Evolutionary conservation across 2,329 filamentous ascomycete genomes (phyloP), one percentile per base, ranked within the genome.

Genomic region (Diaporthe sp.): DNA sequence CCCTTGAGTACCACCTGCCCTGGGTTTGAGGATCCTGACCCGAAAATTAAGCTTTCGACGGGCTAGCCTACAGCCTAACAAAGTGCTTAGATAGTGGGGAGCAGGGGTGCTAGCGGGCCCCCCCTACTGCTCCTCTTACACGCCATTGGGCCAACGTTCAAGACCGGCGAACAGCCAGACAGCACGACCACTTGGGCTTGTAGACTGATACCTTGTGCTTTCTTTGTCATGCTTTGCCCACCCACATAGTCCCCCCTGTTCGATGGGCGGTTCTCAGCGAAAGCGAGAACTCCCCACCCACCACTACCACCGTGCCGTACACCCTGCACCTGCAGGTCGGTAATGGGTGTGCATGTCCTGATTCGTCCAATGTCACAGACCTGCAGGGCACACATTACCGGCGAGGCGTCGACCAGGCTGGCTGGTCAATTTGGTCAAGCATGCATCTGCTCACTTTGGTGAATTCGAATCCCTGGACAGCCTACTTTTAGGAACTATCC

Each of bases 11-110:
- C 61, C 61, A 67, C 28, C 63, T 20, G 9, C 0, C 7, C 44
- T 10, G 12, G 22, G 12, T 44, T 67, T 4, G 17, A 4, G 13
- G 15, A 8, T 9, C 7, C 22, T 15, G 65, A 70, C 34, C 65
- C 49, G 65, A 42, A 13, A 55, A 70, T 53, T 70, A 70, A 70
- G 65, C 65, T 70, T 70, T 70, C 28, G 65, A 55, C 65, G 34
- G 49, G 9, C 49, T 37, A 25, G 13, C 7, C 17, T n/a, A 58
- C 17, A 5, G 25, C 4, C 25, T 34, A 47, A 65, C 7, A 15
- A 13, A 28, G 60, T 25, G 15, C 65, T 39, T 20, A 17, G 63
- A 20, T 37, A 12, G 63, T 53, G 63, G 63, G 28, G 63, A 31
- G 22, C 65, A 68, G 65, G 65, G 65, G 65, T 53, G 25, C 6